Evolutionary conservation across 75 land plant genomes (phyloP).

Genomic region (Cryptomeria japonica): DNA sequence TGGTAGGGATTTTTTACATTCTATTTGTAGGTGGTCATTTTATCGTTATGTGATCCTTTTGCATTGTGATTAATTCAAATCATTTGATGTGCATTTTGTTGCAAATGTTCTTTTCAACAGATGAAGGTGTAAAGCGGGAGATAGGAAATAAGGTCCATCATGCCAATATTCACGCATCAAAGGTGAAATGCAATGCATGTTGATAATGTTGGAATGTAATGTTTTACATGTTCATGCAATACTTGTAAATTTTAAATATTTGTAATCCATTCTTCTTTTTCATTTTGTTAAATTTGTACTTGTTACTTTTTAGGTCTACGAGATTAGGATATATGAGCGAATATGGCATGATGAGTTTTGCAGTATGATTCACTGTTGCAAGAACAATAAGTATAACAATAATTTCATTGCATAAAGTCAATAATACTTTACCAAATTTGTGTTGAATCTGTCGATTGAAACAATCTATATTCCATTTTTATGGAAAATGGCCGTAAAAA

Average conservation of each 20-base stretch:
- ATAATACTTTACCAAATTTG: too few relatives aligned
- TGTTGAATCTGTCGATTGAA: neutral
- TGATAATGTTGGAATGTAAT: neutral
- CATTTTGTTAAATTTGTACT: neutral
- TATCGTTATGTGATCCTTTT: too few relatives aligned
- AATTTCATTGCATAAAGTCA: too few relatives aligned
- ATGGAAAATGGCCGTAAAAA: neutral
- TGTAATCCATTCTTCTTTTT: neutral
- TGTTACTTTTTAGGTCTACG: neutral
- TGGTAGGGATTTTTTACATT: neutral
- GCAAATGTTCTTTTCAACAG: slow-evolving; percentile 35
- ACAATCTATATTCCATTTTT: neutral
- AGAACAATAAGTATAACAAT: neutral
- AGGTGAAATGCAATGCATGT: slow-evolving; percentile 39
- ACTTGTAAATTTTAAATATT: neutral
- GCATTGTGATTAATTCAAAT: too few relatives aligned
- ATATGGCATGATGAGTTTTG: neutral
- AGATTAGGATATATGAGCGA: neutral
- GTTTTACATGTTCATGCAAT: neutral
- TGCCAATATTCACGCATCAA: slow-evolving; percentile 96
- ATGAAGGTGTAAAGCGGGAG: slow-evolving; percentile 78
- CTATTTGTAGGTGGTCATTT: neutral
- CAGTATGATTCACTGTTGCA: neutral
- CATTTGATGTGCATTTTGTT: neutral
- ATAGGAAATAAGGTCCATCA: slow-evolving; percentile 86